A percentile compares a stretch with the other conserved stretches of the same genome.
These are phyloP conservation scores for Erythrophleum ivorense DNA, from an alignment of 331 rosid genomes.

Conservation along the genomic window DNA sequence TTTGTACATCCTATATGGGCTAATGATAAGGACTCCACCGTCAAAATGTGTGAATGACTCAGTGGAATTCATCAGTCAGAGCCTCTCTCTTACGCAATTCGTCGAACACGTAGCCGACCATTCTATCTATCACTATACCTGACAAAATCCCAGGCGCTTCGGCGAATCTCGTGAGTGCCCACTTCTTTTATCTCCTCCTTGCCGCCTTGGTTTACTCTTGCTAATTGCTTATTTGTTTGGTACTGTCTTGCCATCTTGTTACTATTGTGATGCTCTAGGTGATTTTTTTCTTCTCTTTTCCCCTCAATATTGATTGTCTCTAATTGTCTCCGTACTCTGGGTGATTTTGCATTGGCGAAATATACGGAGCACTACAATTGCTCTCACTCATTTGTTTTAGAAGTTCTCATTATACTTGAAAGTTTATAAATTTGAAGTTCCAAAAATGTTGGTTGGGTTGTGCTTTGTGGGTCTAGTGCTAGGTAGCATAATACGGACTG, in stretches of 20 bases:
- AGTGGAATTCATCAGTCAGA: background rate
- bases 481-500: too few relatives aligned
- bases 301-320: background rate
- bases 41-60: too few relatives aligned
- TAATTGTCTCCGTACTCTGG: background rate
- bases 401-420: too few relatives aligned
- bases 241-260: background rate
- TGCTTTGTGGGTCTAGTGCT: too few relatives aligned
- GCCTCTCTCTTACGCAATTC: constrained; percentile 31
- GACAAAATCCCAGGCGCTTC: constrained; percentile 41
- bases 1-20: too few relatives aligned
- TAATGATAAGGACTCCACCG: too few relatives aligned
- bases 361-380: too few relatives aligned
- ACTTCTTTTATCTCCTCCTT: constrained; percentile 37
- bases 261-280: constrained; percentile 3
- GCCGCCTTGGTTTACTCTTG: constrained; percentile 1
- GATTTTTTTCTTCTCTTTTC: background rate
- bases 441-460: too few relatives aligned
- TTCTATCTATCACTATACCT: constrained; percentile 27
- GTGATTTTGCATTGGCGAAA: background rate
- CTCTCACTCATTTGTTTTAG: too few relatives aligned
- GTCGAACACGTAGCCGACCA: constrained; percentile 43
- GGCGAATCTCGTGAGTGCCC: constrained; percentile 51
- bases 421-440: too few relatives aligned
- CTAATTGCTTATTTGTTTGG: constrained; percentile 1